phyloP scores from a whole-genome alignment of 2,329 filamentous ascomycete species.

The Cytospora piceae region DNA sequence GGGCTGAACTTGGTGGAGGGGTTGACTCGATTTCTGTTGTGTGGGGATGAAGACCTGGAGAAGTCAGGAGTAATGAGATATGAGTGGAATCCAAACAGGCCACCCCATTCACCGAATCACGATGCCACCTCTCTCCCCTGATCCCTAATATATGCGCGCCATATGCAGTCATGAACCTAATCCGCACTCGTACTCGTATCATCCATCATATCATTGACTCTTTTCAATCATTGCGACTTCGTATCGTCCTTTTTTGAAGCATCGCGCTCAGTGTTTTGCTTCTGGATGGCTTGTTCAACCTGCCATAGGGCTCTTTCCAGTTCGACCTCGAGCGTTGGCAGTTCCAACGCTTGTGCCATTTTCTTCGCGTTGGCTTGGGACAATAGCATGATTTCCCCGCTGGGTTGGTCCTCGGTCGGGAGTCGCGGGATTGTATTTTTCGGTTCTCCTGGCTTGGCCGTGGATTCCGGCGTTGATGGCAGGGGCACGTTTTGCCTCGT shows the following conservation, averaged over 20 bases:
- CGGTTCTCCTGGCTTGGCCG: constrained; percentile 32
- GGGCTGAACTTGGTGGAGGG: constrained; percentile 12
- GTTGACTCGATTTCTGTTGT: constrained; percentile 16
- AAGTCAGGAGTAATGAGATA: constrained; percentile 2
- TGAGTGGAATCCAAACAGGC: constrained; percentile 22
- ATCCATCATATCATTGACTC: constrained; percentile 20
- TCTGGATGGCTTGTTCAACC: constrained; percentile 58
- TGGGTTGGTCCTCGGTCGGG: constrained; percentile 31
- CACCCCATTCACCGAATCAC: constrained; percentile 4
- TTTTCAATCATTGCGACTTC: constrained; percentile 28
- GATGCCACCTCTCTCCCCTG: neutral
- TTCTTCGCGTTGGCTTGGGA: constrained; percentile 40
- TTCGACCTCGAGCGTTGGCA: constrained; percentile 73
- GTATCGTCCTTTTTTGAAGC: constrained; percentile 22
- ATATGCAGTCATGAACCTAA: constrained; percentile 19
- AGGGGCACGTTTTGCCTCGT: constrained; percentile 36
- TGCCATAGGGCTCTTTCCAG: constrained; percentile 78
- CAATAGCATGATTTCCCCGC: constrained; percentile 49
- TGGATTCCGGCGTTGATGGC: constrained; percentile 36
- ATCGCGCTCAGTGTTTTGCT: constrained; percentile 37
- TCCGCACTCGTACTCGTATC: constrained; percentile 16
- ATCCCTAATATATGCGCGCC: constrained; percentile 3
- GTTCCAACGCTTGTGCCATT: constrained; percentile 56
- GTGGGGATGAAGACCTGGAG: constrained; percentile 13
- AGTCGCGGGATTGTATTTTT: constrained; percentile 33